These are phyloP conservation scores for Paracoccidioides lutzii DNA, from an alignment of 2,329 filamentous ascomycete genomes.

Conservation along the genomic window DNA sequence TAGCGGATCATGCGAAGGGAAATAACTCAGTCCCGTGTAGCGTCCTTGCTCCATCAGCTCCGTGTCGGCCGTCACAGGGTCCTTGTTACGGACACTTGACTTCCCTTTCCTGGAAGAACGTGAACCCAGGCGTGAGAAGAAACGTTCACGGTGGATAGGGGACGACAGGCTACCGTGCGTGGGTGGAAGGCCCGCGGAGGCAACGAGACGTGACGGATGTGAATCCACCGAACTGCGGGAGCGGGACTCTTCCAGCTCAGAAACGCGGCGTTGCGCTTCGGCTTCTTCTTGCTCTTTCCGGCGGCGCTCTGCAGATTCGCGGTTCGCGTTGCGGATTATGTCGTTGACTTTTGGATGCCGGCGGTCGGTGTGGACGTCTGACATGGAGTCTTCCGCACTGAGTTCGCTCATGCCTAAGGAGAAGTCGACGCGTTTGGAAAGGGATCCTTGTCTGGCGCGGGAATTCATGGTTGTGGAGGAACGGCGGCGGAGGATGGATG, in stretches of 20 bases:
- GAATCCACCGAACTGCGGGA: constrained; percentile 14
- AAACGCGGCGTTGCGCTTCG: constrained; percentile 16
- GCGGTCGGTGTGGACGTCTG: constrained; percentile 52
- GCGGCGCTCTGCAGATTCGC: constrained; percentile 28
- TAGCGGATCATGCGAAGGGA: background rate
- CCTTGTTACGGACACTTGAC: background rate
- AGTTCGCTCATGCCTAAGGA: constrained; percentile 54
- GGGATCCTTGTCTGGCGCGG: constrained; percentile 45
- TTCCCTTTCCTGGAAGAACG: constrained; percentile 10
- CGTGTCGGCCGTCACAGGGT: constrained; percentile 18
- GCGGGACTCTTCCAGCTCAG: constrained; percentile 10
- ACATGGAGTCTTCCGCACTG: constrained; percentile 45
- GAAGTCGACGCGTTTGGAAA: constrained; percentile 56
- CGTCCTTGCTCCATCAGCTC: constrained; percentile 38
- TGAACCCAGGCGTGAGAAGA: constrained; percentile 41
- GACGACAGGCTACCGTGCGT: constrained; percentile 18
- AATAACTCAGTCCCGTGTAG: constrained; percentile 21
- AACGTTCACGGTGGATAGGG: constrained; percentile 45
- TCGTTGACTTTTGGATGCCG: constrained; percentile 29
- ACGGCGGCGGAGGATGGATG: constrained; percentile 44
- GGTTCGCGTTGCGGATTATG: constrained; percentile 27
- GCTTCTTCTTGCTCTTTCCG: constrained; percentile 19
- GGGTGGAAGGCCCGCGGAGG: background rate
- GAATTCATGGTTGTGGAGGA: constrained; percentile 21
- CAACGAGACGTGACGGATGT: constrained; percentile 11